Percentiles rank a stretch among this genome's conserved stretches.
Evolutionary conservation across 2,329 filamentous ascomycete genomes (phyloP).

Genomic region (Pestalotiopsis sp.): DNA sequence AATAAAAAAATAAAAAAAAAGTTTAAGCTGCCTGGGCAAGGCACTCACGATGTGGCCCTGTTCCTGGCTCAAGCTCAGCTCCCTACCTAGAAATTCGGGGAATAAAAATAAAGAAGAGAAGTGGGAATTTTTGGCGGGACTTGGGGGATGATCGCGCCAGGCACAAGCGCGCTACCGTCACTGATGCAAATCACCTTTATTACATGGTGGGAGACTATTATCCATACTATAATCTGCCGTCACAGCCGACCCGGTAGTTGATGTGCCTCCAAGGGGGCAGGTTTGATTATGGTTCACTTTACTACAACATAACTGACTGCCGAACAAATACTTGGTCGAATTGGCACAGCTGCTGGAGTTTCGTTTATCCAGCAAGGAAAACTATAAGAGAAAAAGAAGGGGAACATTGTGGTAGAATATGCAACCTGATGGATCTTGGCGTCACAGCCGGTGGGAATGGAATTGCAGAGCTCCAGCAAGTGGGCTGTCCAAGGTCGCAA

Average conservation of each 20-base stretch:
- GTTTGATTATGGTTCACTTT: background rate
- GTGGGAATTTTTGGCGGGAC: background rate
- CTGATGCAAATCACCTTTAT: background rate
- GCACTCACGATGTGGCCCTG: background rate
- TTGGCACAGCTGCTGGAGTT: background rate
- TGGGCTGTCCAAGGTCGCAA: background rate
- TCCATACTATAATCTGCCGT: conserved; percentile 2
- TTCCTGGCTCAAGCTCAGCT: conserved; percentile 6
- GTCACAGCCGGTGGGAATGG: background rate
- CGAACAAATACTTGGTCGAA: background rate
- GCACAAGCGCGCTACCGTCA: conserved; percentile 1
- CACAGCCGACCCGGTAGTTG: conserved; percentile 3
- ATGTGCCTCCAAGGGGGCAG: background rate
- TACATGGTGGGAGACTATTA: background rate
- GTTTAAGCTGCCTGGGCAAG: background rate
- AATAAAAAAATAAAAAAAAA: too few species aligned
- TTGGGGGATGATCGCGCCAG: conserved; percentile 6
- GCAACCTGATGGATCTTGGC: background rate
- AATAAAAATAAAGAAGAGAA: conserved; percentile 7
- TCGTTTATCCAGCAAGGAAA: background rate
- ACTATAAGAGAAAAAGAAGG: background rate
- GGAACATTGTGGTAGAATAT: background rate
- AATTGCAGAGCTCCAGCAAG: background rate
- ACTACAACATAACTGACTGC: background rate
- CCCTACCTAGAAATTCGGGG: background rate